A percentile compares a stretch with the other conserved stretches of the same genome.
These are phyloP conservation scores for Ganoderma sinense DNA, from an alignment of 1,284 basidiomycete species.

Conservation along the genomic window DNA sequence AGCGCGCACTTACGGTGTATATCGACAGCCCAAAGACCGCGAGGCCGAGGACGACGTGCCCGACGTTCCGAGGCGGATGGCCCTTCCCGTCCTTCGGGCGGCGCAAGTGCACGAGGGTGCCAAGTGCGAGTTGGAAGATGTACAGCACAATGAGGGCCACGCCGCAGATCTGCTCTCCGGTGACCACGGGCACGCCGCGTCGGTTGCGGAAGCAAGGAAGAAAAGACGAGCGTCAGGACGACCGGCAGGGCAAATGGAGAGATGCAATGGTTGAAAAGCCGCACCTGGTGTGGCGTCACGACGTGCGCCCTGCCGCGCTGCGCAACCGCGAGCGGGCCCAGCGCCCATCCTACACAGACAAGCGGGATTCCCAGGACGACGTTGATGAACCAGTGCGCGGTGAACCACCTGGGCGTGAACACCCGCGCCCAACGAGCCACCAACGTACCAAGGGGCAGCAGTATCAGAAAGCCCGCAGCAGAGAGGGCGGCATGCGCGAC, in stretches of 20 bases:
- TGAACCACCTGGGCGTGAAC: conserved; percentile 66
- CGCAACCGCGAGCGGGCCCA: conserved; percentile 59
- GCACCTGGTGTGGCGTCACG: conserved; percentile 59
- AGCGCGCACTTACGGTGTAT: conserved; percentile 48
- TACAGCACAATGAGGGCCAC: conserved; percentile 61
- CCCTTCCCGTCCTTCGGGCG: conserved; percentile 41
- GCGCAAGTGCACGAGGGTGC: conserved; percentile 60
- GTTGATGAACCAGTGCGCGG: conserved; percentile 57
- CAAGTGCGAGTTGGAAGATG: conserved; percentile 61
- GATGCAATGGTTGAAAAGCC: conserved; percentile 1
- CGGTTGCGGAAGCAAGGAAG: background rate
- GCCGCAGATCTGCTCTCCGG: conserved; percentile 54
- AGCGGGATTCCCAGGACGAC: conserved; percentile 57
- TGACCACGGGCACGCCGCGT: background rate
- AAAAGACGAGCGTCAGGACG: conserved; percentile 3
- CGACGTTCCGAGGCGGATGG: conserved; percentile 58
- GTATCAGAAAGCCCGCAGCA: conserved; percentile 63
- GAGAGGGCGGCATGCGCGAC: conserved; percentile 62
- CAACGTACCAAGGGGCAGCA: conserved; percentile 66
- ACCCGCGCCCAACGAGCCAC: conserved; percentile 68
- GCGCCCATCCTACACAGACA: conserved; percentile 55
- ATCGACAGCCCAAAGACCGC: conserved; percentile 53
- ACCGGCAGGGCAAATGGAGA: background rate
- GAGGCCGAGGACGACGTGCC: conserved; percentile 58
- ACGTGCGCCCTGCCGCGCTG: conserved; percentile 52